These are phyloP conservation scores for Lagenidium giganteum DNA, from an alignment of 352 stramenopile genomes.

Conservation along the genomic window DNA sequence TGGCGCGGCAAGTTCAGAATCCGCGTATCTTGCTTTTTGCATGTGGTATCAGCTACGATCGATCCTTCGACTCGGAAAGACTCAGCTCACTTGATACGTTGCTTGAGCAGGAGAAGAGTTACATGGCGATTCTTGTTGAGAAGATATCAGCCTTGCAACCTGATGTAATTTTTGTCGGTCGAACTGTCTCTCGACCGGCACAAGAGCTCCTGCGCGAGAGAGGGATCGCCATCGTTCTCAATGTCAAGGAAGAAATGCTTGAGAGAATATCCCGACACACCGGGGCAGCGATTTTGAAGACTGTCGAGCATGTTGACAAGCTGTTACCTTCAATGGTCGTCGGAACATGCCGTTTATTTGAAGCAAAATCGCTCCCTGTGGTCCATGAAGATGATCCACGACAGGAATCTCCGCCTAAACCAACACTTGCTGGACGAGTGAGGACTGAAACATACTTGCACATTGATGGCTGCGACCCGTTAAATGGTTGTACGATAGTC, in stretches of 20 bases:
- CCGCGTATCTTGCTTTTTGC: slow-evolving; percentile 96
- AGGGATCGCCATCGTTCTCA: slow-evolving; percentile 91
- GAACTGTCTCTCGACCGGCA: slow-evolving; percentile 84
- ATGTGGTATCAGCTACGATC: slow-evolving; percentile 96
- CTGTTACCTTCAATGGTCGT: slow-evolving; percentile 41
- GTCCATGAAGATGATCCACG: slow-evolving; percentile 26
- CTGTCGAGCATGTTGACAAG: slow-evolving; percentile 90
- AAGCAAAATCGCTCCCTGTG: slow-evolving; percentile 53
- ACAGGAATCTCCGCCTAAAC: not conserved
- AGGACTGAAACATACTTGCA: slow-evolving; percentile 90
- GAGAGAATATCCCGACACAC: slow-evolving; percentile 92
- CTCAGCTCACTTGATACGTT: slow-evolving; percentile 95
- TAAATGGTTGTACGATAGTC: slow-evolving; percentile 93
- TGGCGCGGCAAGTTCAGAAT: slow-evolving; percentile 90
- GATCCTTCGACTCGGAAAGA: slow-evolving; percentile 71
- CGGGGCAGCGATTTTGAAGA: slow-evolving; percentile 87
- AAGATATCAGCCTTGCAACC: slow-evolving; percentile 95
- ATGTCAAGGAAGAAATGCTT: slow-evolving; percentile 91
- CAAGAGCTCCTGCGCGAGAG: slow-evolving; percentile 91
- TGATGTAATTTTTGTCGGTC: slow-evolving; percentile 93
- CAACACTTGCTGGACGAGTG: slow-evolving; percentile 16
- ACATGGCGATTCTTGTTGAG: slow-evolving; percentile 95
- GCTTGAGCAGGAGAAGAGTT: slow-evolving; percentile 95
- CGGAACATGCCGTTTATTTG: slow-evolving; percentile 62
- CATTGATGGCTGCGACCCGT: slow-evolving; percentile 92